Evolutionary conservation across 768 basidiomycete species (phyloP), one percentile per base, ranked within the genome.

Genomic region (Arthromyces matolae): DNA sequence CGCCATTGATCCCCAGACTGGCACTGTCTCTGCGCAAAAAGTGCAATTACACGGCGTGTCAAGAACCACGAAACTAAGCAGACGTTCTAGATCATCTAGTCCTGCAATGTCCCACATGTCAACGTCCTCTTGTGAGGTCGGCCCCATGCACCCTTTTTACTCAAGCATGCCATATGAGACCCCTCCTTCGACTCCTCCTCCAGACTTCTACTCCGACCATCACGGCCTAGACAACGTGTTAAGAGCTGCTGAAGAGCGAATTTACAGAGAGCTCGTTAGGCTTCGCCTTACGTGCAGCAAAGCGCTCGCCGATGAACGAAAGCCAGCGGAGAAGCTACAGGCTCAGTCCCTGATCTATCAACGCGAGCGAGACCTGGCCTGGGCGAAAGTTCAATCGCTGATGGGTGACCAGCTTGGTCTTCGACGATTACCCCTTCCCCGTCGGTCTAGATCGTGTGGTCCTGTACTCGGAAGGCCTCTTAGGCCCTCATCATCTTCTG

Each of bases 281-380:
- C 59, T 72, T 37, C 64, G 68, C 18, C 36, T 62, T 3, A 52
- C 64, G 8, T 71, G 67, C 42, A 53, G 59, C 8, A 54, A 60
- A 19, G 61, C 62, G 3, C 40, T 71, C 8, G 43, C 58, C 14
- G 53, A 58, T 19, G 69, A 71, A 44, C 63, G 67, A 22, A 58
- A 64, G 32, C 65, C 65, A 33, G 56, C 56, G 37, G 62, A 64
- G 47, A 52, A 57, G 45, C 62, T 67, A 51, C 59, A 64, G 27
- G 34, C 54, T 3, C 49, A 67, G 4, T 70, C 68, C 31, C 33
- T 63, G n/a, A 49, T 57, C 25, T 52, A 70, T 31, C 61, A 63
- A 50, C 51, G 51, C 36, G 69, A 71, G 55, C 59, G 70, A 23
- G 69, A 71, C 48, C 49, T 59, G 8, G 68, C 65, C 10, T 53